Percentiles rank a stretch among this genome's conserved stretches.
These are phyloP conservation scores for Narthecium ossifragum DNA, from an alignment of 106 monocot genomes.

Conservation along the genomic window DNA sequence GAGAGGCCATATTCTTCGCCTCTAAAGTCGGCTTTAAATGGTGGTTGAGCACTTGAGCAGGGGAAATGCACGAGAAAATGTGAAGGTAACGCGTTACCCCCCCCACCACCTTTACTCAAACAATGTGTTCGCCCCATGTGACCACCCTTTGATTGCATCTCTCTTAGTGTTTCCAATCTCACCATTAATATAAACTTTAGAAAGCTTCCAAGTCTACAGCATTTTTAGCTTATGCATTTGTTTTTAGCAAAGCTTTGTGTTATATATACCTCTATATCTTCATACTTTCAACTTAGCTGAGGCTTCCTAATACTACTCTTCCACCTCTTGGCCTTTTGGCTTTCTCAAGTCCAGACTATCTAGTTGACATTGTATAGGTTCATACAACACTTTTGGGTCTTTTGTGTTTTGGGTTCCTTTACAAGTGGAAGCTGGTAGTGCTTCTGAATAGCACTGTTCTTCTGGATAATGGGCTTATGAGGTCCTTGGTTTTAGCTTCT, in stretches of 20 bases:
- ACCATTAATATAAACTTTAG: no score
- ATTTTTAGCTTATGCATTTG: background rate
- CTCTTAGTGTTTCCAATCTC: background rate
- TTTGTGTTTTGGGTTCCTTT: background rate
- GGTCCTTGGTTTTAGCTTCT: background rate
- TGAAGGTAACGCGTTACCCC: slow-evolving; percentile 10
- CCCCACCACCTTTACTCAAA: background rate
- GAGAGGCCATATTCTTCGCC: background rate
- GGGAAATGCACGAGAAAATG: slow-evolving; percentile 5
- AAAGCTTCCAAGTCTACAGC: background rate
- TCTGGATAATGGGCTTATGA: background rate
- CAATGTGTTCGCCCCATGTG: background rate
- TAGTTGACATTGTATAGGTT: no score
- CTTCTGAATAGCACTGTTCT: background rate
- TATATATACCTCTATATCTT: background rate
- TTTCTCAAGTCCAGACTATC: background rate
- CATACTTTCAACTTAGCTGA: no score
- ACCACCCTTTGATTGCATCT: background rate
- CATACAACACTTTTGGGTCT: no score
- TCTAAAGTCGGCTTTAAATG: slow-evolving; percentile 8
- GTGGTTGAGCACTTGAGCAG: slow-evolving; percentile 2
- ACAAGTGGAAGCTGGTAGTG: background rate
- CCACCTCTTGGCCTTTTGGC: background rate
- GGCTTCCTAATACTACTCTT: no score
- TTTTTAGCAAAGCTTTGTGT: background rate